Conservation (phyloP, 2,329 filamentous ascomycete species). For the Neofusicoccum umdonicola region DNA sequence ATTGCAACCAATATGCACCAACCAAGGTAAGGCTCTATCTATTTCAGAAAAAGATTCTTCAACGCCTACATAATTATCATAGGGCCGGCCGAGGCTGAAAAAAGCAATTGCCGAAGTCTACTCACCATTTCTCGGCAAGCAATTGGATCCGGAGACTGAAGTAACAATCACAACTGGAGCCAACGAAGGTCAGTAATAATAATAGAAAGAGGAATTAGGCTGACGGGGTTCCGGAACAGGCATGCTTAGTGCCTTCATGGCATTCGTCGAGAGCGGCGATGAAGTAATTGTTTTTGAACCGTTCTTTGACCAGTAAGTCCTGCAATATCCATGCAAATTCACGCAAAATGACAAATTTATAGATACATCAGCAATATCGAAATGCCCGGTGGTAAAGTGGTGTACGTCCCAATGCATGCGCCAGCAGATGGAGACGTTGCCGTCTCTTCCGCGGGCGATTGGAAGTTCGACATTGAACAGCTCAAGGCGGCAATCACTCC, state of each 20-base stretch:
- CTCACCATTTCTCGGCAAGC: constrained; percentile 79
- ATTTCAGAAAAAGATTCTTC: not conserved
- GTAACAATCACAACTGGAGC: constrained; percentile 91
- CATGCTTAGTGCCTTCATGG: constrained; percentile 96
- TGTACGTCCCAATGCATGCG: constrained; percentile 90
- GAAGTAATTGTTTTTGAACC: constrained; percentile 98
- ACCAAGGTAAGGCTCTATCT: constrained; percentile 63
- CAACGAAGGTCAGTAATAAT: constrained; percentile 58
- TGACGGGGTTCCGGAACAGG: constrained; percentile 22
- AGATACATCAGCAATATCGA: constrained; percentile 89
- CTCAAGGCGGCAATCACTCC: constrained; percentile 78
- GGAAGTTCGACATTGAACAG: constrained; percentile 81
- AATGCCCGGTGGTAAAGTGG: constrained; percentile 92
- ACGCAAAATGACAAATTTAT: too few species aligned
- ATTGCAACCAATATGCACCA: constrained; percentile 98
- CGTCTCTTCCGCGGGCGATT: constrained; percentile 83
- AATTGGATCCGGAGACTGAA: constrained; percentile 83
- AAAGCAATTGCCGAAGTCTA: constrained; percentile 93
- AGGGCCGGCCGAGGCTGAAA: constrained; percentile 82
- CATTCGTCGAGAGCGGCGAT: constrained; percentile 87
- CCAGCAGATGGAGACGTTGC: constrained; percentile 74
- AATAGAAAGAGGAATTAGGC: too few species aligned
- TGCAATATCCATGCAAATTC: too few species aligned
- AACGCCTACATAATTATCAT: not conserved
- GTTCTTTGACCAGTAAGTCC: constrained; percentile 84